A percentile compares a stretch with the other conserved stretches of the same genome.
Conservation (phyloP, 805 yeast species). For the Candida boleticola region DNA sequence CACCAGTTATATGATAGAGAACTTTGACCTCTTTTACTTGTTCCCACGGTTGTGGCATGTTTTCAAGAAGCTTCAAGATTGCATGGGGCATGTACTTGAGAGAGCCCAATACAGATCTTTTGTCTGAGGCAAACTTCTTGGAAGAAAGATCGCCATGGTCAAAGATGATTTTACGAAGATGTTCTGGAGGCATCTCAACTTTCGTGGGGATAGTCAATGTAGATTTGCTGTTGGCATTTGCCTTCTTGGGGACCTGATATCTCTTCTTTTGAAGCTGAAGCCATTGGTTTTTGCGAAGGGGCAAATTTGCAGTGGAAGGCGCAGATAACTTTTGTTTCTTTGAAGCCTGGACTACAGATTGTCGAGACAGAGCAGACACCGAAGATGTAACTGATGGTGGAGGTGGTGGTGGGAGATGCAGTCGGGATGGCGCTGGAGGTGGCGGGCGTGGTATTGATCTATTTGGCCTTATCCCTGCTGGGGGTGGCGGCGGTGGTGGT, state of each 20-base stretch:
- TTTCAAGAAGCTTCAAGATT: constrained; percentile 79
- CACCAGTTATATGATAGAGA: constrained; percentile 87
- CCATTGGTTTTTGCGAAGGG: constrained; percentile 53
- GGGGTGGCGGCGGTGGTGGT: constrained; percentile 22
- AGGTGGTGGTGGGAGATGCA: constrained; percentile 14
- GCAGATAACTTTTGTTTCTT: constrained; percentile 9
- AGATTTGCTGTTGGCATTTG: constrained; percentile 5
- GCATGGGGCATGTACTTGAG: constrained; percentile 96
- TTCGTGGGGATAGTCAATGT: constrained; percentile 49
- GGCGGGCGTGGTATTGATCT: constrained; percentile 30
- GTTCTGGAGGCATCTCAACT: constrained; percentile 91
- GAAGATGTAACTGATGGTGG: constrained; percentile 26
- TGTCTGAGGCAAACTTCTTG: constrained; percentile 75
- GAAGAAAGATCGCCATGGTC: constrained; percentile 86
- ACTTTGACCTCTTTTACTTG: constrained; percentile 80
- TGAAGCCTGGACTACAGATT: too few species aligned
- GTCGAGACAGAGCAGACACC: too few species aligned
- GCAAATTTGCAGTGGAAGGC: constrained; percentile 3
- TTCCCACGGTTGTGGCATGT: constrained; percentile 99
- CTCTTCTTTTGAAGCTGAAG: constrained; percentile 57
- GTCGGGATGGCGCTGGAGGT: constrained; percentile 10
- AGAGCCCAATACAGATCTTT: constrained; percentile 85
- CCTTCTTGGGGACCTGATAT: constrained; percentile 32
- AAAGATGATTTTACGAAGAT: constrained; percentile 75
- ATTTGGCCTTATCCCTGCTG: constrained; percentile 7